A percentile compares a stretch with the other conserved stretches of the same genome.
These are phyloP conservation scores for Fusarium hostae DNA, from an alignment of 2,329 filamentous ascomycete genomes.

Conservation along the genomic window DNA sequence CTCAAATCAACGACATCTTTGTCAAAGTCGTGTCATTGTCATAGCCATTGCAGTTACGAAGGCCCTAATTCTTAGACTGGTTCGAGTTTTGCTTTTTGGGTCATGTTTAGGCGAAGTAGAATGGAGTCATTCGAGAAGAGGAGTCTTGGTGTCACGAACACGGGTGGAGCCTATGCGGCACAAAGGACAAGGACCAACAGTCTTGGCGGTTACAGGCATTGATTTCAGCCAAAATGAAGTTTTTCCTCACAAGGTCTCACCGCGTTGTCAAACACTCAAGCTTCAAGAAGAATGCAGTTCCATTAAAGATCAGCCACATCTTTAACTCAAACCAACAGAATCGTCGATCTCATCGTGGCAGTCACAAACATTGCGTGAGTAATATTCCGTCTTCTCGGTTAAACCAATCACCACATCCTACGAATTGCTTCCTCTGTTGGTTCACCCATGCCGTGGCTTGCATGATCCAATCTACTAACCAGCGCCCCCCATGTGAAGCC, in stretches of 20 bases:
- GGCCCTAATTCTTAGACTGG: accelerated
- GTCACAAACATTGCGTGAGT: neutral
- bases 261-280: neutral
- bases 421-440: neutral
- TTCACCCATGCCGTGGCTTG: neutral
- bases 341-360: neutral
- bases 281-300: neutral
- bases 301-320: neutral
- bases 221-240: neutral
- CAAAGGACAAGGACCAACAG: neutral
- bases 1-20: neutral
- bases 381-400: neutral
- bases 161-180: neutral
- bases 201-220: neutral
- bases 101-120: neutral
- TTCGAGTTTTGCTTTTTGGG: neutral
- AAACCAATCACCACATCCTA: neutral
- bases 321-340: neutral
- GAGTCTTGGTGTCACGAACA: neutral
- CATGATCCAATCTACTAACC: neutral
- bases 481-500: neutral
- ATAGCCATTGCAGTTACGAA: neutral
- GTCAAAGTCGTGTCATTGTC: neutral
- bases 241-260: neutral
- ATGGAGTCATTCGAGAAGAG: neutral